Conservation (phyloP, 148 eudicot species). For the Rhododendron williamsianum region DNA sequence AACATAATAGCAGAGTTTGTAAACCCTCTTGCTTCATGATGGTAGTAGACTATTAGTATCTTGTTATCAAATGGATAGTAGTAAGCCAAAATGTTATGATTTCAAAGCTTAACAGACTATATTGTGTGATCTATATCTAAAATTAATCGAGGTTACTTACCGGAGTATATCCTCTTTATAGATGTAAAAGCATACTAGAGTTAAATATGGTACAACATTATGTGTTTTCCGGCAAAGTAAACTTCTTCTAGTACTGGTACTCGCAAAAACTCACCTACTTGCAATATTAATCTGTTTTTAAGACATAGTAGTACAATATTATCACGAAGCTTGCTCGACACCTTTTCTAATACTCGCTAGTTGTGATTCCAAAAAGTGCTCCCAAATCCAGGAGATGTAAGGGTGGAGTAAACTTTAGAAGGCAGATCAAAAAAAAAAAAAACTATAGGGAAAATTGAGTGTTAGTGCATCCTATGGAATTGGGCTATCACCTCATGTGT, state of each 20-base stretch:
- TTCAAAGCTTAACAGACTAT: not conserved
- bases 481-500: not conserved
- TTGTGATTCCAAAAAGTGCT: not conserved
- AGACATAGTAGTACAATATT: not conserved
- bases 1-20: not conserved
- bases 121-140: not conserved
- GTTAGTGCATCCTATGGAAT: not conserved
- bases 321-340: not conserved
- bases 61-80: not conserved
- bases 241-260: not conserved
- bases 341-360: not conserved
- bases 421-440: too few relatives aligned
- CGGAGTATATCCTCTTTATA: not conserved
- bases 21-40: not conserved
- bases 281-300: not conserved
- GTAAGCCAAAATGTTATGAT: not conserved
- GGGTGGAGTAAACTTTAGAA: not conserved
- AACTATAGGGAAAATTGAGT: not conserved
- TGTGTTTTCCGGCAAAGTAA: not conserved
- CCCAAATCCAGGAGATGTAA: not conserved
- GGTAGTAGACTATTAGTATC: not conserved
- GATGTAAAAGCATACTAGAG: not conserved
- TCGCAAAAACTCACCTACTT: not conserved
- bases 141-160: not conserved
- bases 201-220: not conserved